Evolutionary conservation across 2,329 filamentous ascomycete species (phyloP), one percentile per base, ranked within the genome.

Genomic region (Biscogniauxia marginata): DNA sequence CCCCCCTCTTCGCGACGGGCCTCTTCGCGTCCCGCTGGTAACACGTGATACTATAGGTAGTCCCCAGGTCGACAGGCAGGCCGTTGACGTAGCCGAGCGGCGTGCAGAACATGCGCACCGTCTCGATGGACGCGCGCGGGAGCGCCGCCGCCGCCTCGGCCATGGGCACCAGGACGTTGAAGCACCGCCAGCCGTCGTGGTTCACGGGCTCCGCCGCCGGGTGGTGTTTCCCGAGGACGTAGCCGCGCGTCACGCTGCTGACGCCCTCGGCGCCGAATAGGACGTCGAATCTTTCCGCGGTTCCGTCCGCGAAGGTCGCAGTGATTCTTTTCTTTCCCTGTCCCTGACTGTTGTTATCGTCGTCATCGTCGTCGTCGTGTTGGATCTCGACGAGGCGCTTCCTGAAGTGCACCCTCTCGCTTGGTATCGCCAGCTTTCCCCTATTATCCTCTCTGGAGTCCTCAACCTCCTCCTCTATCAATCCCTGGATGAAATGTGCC

Each of bases 31-130:
- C 56, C 39, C 56, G 46, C 25, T 56, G 48, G 19, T 58, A 60
- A 44, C 55, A 58, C n/a, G 43, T 51, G 19, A 60, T 46, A 30
- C 56, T 59, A 22, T 53, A 61, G 9, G 59, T 61, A 51, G 30
- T 23, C 3, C 59, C 54, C 6, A 55, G 45, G 23, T 61, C 59
- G n/a, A 61, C 57, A 1, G 59, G 59, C 11, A 61, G 39, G n/a
- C 59, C 59, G 11, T 61, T 61, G 34, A 57, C 50, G 16, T 56
- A 62, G 11, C 59, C 59, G 7, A 60, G 30, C 3, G 59, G 57
- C 18, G 55, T 54, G 23, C 57, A 62, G 18, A 58, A 58, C 39
- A 52, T 54, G n/a, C 57, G 44, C 13, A 62, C 55, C 5, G 46
- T 50, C 22, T 60, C 57, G n/a, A 62, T 60, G 0, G 55, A 60